These are phyloP conservation scores for Quercus suber DNA, from an alignment of 306 rosid genomes.

Conservation along the genomic window DNA sequence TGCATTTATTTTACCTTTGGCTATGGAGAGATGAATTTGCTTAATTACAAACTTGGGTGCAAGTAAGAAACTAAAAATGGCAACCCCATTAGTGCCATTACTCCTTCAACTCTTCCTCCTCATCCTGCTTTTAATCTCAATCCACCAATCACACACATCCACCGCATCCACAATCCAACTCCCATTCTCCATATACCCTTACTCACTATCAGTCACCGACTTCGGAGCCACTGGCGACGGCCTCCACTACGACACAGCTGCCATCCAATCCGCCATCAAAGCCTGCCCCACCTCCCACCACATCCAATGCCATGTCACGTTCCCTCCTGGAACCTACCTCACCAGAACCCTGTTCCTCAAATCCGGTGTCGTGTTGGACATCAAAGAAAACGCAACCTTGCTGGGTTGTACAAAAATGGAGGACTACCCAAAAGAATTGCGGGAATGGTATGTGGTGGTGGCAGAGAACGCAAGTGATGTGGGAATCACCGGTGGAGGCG, in stretches of 20 bases:
- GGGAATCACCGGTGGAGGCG: constrained; percentile 80
- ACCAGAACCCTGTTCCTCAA: constrained; percentile 70
- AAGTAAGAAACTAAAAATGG: constrained; percentile 22
- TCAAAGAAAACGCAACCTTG: constrained; percentile 60
- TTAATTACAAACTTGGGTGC: no score
- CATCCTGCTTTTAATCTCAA: constrained; percentile 8
- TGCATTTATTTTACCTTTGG: no score
- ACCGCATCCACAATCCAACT: constrained; percentile 14
- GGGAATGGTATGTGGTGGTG: constrained; percentile 73
- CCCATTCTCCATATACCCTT: constrained; percentile 7
- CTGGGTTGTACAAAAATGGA: constrained; percentile 53
- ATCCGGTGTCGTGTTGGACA: constrained; percentile 65
- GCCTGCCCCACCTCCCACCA: constrained; percentile 37
- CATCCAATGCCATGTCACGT: constrained; percentile 46
- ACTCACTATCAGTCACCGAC: constrained; percentile 52
- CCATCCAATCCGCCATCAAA: constrained; percentile 85
- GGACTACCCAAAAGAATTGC: constrained; percentile 64
- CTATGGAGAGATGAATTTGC: no score
- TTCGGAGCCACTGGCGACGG: constrained; percentile 85
- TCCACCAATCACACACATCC: constrained; percentile 37
- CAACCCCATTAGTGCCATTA: not conserved
- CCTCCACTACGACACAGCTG: constrained; percentile 59
- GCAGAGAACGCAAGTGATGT: constrained; percentile 81
- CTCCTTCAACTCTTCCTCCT: not conserved
- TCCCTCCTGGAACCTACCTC: constrained; percentile 76